Evolutionary conservation across 2,329 filamentous ascomycete genomes (phyloP), one percentile per base, ranked within the genome.

Genomic region (Talaromyces sp.): DNA sequence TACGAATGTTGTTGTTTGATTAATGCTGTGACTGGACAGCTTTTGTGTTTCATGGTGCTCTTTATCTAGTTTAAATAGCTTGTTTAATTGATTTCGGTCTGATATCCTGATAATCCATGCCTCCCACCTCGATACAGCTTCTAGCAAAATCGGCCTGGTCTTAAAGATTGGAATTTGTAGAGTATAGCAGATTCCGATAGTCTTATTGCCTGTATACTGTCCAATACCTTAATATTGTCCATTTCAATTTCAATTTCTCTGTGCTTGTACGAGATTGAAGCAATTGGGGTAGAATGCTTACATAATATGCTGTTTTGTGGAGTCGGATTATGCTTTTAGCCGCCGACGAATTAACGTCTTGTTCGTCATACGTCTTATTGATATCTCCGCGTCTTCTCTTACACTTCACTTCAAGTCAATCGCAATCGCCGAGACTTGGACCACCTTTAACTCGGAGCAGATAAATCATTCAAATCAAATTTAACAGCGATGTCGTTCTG

Each of bases 401-500:
- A 31, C 27, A 31, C 7, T 31, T 31, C 33, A 22, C 52, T 14
- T 9, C 33, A 22, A 4, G 10, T 13, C 31, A 22, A 39, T 33
- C 33, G 9, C 52, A 56, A 31, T 24, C 33, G 31, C 52, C 39
- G 13, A 37, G 13, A 13, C 11, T 19, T 35, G 24, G 8, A 63
- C 3, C 33, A 39, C 6, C 13, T 9, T 13, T 31, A 31, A 31
- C 1, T 7, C 43, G 7, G 3, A 2, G 13, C 4, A 6, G 6
- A 27, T 16, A 16, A 19, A 50, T 10, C 27, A 16, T 43, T 24
- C 33, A 35, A 16, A 2, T 11, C 27, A 2, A 24, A 11, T 9
- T 50, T 10, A 37, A 5, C 2, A 31, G 66, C 39, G 65, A 79
- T 78, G 76, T 77, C 76, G 58, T 70, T 79, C 67, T 79, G 76